Evolutionary conservation across 768 basidiomycete genomes (phyloP).

Genomic region (Leccinum subgranulosum): DNA sequence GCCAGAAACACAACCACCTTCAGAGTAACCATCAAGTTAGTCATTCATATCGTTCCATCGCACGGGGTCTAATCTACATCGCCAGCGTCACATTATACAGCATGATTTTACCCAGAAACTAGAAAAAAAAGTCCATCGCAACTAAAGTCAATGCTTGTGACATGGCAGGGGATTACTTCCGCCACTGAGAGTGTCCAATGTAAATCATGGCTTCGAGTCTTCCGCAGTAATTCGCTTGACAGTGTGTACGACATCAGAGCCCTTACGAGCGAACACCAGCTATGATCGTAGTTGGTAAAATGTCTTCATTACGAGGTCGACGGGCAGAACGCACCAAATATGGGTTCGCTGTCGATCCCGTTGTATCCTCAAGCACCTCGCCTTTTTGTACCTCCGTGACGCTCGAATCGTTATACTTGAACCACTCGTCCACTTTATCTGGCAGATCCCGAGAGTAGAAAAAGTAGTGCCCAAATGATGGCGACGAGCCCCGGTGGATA

Average conservation of each 20-base stretch:
- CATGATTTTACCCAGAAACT: constrained; percentile 13
- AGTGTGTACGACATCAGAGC: constrained; percentile 74
- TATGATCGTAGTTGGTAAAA: constrained; percentile 28
- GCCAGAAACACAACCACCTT: background rate
- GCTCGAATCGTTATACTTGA: constrained; percentile 94
- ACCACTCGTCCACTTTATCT: constrained; percentile 78
- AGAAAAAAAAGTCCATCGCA: constrained; percentile 5
- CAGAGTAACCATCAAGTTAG: constrained; percentile 17
- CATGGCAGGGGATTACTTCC: constrained; percentile 15
- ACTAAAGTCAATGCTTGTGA: constrained; percentile 8
- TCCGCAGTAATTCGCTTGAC: constrained; percentile 59
- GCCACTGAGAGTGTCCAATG: constrained; percentile 25
- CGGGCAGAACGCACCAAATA: constrained; percentile 61
- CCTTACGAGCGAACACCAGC: constrained; percentile 85
- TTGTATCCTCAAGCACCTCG: constrained; percentile 87
- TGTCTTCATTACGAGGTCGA: constrained; percentile 1
- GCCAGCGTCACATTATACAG: constrained; percentile 6
- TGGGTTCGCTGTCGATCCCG: constrained; percentile 87
- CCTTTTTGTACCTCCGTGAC: constrained; percentile 73
- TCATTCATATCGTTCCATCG: background rate
- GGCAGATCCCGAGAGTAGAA: constrained; percentile 91
- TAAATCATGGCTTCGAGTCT: constrained; percentile 27
- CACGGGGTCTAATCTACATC: background rate
- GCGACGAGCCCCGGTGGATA: constrained; percentile 86
- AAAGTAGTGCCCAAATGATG: constrained; percentile 93